Evolutionary conservation across 345 rosid species (phyloP), one percentile per base, ranked within the genome.

Genomic region (Euphorbia tirucalli): DNA sequence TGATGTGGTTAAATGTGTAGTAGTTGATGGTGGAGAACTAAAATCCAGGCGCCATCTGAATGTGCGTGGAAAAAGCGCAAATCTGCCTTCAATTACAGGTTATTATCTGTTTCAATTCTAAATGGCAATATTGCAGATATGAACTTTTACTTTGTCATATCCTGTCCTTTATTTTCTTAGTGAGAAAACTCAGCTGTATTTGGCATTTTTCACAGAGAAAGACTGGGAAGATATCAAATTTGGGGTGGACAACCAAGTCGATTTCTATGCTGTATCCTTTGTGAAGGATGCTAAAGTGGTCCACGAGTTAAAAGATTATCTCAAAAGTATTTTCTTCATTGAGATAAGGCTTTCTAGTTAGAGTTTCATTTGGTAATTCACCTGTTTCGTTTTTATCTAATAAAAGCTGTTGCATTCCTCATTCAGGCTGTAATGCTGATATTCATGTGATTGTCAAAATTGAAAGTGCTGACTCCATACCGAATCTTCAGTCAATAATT

Each of bases 221-320:
- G 98, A 94, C 84, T 92, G 98, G 97, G 98, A 90, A 80, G 98
- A 94, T 79, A 94, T 94, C 62, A 94, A 92, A 80, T 94, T 94
- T 79, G 98, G 98, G 69, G 96, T 94, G 78, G 98, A 92, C 74
- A 92, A 92, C 80, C 86, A 90, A 87, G 96, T 90, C 19, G 98
- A 94, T 84, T 94, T 87, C 74, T 94, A 92, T 74, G 98, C 98
- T 10, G 98, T 94, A 46, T 94, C 97, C 46, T 94, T 94, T 78
- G 98, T 94, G 55, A 94, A 94, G 80, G 98, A 94, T 85, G 98
- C 96, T 75, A 77, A 89, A 81, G 97, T 94, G 79, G 93, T 92
- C 62, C 87, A 85, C 66, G 96, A 90, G 81, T 78, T 94, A 79
- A 90, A 94, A 83, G 90, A 84, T 77, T 94, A 87, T 76, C 96